Evolutionary conservation across 2,329 filamentous ascomycete species (phyloP), one percentile per base, ranked within the genome.

Genomic region (Penicillium occitanis): DNA sequence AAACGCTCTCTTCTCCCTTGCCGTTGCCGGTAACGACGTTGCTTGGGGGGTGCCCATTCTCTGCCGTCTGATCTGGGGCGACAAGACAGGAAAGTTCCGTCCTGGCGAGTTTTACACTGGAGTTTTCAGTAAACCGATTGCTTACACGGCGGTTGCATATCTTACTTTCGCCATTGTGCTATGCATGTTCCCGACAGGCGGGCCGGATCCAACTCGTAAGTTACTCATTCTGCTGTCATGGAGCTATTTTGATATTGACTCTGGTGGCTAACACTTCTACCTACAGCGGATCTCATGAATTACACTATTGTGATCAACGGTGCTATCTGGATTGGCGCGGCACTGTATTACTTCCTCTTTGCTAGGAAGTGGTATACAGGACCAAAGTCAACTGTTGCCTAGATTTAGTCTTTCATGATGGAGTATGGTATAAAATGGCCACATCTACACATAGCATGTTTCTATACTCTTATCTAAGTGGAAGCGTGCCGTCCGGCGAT

Each of bases 221-320:
- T 75, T 42, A 22, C 33, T 61, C 30, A 33, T 19, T n/a, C 61
- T 37, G 42, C n/a, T n/a, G n/a, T n/a, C n/a, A n/a, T n/a, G n/a
- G n/a, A n/a, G n/a, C n/a, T n/a, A n/a, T n/a, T 2, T 57, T 37
- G n/a, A 14, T 13, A 28, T n/a, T 28, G 30, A 55, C 13, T n/a
- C 37, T 48, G 60, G 37, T 66, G 42, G 60, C 63, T 17, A 62
- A 46, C 19, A 17, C 8, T 5, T 40, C 13, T n/a, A 19, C n/a
- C n/a, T 59, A n/a, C 60, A 80, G 77, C 79, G 0, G 68, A 81
- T 46, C 75, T 75, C 17, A 88, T 89, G 87, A 89, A 89, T 70
- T 89, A 88, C 71, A 88, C 86, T 0, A 81, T 88, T 2, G 86
- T 88, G 0, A 85, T 89, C 67, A 88, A 88, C 68, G 80, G 79